Evolutionary conservation across 331 rosid genomes (phyloP), one percentile per base, ranked within the genome.

Genomic region (Saraca asoca): DNA sequence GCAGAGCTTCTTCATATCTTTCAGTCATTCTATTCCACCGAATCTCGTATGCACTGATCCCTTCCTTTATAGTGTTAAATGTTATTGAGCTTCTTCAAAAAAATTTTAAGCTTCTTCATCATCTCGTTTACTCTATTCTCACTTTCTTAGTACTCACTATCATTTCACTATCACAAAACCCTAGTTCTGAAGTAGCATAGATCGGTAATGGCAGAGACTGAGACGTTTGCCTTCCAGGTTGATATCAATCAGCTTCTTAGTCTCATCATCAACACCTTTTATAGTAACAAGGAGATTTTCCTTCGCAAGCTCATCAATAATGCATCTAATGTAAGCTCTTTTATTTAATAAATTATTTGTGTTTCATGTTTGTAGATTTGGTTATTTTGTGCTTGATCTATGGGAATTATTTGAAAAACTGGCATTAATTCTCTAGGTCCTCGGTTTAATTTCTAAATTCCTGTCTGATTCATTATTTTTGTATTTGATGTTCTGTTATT

Each of bases 201-300:
- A 18, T 59, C 24, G 31, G 19, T 64, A 62, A 89, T 87, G 96
- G 72, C 78, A 19, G 96, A 89, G 7, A 14, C 68, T 0, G 96
- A 89, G 78, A 89, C 91, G 67, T 89, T 89, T 8, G 91, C 96
- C 18, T 89, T 89, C 51, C 96, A 89, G 82, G 96, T 91, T 16
- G 96, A 89, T 86, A 89, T 89, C 82, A 89, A 89, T 83, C 96
- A 89, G 79, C 85, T 89, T 12, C 86, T 89, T 58, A 89, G 95
- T 67, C 82, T 89, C 19, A 87, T 89, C 71, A 89, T 89, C 86
- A 89, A 89, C 75, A 89, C 96, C n/a, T 89, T 87, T 81, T 87
- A 89, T 88, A 82, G 87, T 76, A 89, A 89, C 79, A 89, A 89
- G 83, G 96, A 89, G 88, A 89, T 89, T 68, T 89, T 89, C 48